Evolutionary conservation across 2,329 filamentous ascomycete species (phyloP), one percentile per base, ranked within the genome.

Genomic region (Xylariaceae sp.): DNA sequence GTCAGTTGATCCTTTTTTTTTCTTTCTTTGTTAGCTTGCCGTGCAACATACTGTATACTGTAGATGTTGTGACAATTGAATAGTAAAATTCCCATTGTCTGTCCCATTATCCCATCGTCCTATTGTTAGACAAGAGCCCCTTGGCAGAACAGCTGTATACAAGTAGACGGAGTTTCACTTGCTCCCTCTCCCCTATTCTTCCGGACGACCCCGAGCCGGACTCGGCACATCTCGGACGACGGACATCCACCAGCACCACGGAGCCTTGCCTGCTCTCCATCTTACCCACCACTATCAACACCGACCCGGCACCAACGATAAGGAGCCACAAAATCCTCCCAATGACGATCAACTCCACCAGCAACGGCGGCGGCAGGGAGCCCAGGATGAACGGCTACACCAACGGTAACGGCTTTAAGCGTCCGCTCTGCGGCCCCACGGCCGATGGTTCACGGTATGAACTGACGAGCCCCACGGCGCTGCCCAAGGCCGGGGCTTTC

Each of bases 401-500:
- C 20, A 35, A 32, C 22, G 23, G 19, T 7, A 20, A 6, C 17
- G n/a, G 6, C 22, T 25, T 3, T 20, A 19, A 33, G 14, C 12
- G 12, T 12, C 32, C 45, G 5, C 48, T 51, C 35, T 51, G 48
- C 23, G 25, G 40, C 27, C 54, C 58, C 12, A 72, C 73, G 6
- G 59, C 71, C 21, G 62, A 74, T 60, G 76, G 75, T 42, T 66
- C 71, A 38, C 76, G 76, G 52, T 80, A 77, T 61, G 75, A 79
- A 59, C 70, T 80, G 51, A 68, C 64, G 40, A 75, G 70, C 58
- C 73, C 76, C n/a, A 77, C 74, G 20, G 74, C 73, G 33, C 65
- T 80, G 69, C 75, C 76, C 40, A 75, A 77, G 60, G 75, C 76
- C 3, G 72, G 69, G 40, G 75, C 70, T 42, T 80, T 80, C 56